Percentiles rank a stretch among this genome's conserved stretches.
Conservation (phyloP, 2,329 filamentous ascomycete genomes). For the Coleophoma cylindrospora region DNA sequence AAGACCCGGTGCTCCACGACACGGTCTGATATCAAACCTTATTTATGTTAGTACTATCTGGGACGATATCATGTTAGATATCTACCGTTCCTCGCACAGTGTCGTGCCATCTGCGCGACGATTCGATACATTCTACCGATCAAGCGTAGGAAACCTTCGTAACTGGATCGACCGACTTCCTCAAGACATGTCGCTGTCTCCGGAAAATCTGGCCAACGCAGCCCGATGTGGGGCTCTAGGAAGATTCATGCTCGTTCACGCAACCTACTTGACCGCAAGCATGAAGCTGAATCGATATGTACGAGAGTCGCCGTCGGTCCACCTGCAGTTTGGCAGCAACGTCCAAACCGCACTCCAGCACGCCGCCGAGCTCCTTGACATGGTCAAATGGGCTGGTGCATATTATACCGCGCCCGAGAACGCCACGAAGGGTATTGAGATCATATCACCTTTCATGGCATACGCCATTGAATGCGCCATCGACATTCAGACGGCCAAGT, state of each 20-base stretch:
- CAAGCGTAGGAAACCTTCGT: constrained; percentile 44
- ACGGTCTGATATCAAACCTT: constrained; percentile 47
- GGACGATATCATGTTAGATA: constrained; percentile 57
- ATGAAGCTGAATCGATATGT: constrained; percentile 62
- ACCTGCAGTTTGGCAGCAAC: constrained; percentile 37
- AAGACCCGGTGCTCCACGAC: constrained; percentile 30
- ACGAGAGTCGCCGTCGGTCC: constrained; percentile 34
- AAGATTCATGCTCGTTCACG: constrained; percentile 58
- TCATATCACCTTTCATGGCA: constrained; percentile 58
- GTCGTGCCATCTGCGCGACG: constrained; percentile 10
- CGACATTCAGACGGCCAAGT: constrained; percentile 61
- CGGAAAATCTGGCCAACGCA: constrained; percentile 51
- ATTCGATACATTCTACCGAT: constrained; percentile 42
- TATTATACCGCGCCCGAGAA: neutral
- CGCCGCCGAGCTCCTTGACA: constrained; percentile 45
- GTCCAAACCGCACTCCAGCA: constrained; percentile 44
- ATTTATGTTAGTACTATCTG: constrained; percentile 60
- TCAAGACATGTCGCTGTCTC: constrained; percentile 44
- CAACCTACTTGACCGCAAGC: constrained; percentile 59
- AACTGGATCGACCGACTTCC: constrained; percentile 57
- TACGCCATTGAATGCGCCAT: constrained; percentile 58
- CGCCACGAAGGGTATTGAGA: constrained; percentile 16
- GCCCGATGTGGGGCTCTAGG: constrained; percentile 48
- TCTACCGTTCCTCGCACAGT: constrained; percentile 42
- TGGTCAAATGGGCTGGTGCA: constrained; percentile 22